Percentiles rank a stretch among this genome's conserved stretches.
These are phyloP conservation scores for Myxozyma kluyveri DNA, from an alignment of 805 yeast species.

Conservation along the genomic window DNA sequence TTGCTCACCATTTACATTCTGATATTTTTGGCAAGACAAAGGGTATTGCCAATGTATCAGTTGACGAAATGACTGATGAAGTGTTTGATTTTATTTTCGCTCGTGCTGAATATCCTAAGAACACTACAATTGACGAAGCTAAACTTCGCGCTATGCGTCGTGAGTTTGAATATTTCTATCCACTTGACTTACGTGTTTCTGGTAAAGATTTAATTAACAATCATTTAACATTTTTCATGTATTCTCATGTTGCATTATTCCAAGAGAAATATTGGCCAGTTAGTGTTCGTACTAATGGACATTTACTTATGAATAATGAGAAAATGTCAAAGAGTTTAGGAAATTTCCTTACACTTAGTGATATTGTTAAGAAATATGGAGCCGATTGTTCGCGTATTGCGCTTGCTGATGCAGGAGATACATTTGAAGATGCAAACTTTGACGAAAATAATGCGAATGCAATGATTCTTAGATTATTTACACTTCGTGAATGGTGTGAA, in stretches of 20 bases:
- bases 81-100: conserved; percentile 89
- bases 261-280: conserved; percentile 88
- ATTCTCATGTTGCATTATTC: conserved; percentile 89
- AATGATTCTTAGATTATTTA: conserved; percentile 88
- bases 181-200: conserved; percentile 85
- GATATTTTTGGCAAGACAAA: conserved; percentile 76
- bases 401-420: conserved; percentile 96
- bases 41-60: conserved; percentile 71
- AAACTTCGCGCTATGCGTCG: conserved; percentile 74
- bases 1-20: conserved; percentile 77
- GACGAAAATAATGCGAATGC: conserved; percentile 97
- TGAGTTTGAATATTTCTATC: conserved; percentile 96
- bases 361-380: conserved; percentile 84
- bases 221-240: conserved; percentile 93
- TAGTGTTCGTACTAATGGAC: conserved; percentile 94
- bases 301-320: conserved; percentile 88
- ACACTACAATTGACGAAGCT: conserved; percentile 58
- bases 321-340: conserved; percentile 99
- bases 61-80: conserved; percentile 87
- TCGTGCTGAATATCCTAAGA: conserved; percentile 56
- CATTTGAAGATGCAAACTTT: conserved; percentile 95
- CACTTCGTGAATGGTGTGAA: conserved; percentile 94
- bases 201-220: conserved; percentile 98
- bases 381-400: conserved; percentile 98
- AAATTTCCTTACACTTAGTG: conserved; percentile 87